phyloP scores from a whole-genome alignment of 257 asterid species.

The Perilla frutescens region DNA sequence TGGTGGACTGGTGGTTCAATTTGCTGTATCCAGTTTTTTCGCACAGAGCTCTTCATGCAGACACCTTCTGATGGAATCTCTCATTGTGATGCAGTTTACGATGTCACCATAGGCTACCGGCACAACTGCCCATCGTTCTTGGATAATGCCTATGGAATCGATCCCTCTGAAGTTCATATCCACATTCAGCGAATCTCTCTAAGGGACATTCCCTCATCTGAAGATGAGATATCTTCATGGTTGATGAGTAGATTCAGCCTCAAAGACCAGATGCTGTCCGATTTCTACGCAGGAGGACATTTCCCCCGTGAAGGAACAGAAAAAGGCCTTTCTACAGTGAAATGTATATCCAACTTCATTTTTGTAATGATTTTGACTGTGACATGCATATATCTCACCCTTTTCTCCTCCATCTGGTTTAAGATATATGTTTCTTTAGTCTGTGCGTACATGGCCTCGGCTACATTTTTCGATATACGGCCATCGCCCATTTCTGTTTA shows the following conservation, averaged over 20 bases:
- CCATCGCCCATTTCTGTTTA: conserved; percentile 56
- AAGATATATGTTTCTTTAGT: conserved; percentile 68
- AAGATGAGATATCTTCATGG: conserved; percentile 64
- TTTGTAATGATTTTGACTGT: conserved; percentile 62
- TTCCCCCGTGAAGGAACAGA: conserved; percentile 74
- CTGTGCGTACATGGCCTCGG: conserved; percentile 60
- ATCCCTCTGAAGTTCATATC: conserved; percentile 91
- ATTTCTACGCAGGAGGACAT: conserved; percentile 63
- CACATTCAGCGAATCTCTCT: conserved; percentile 63
- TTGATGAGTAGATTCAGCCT: conserved; percentile 64
- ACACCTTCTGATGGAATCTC: not conserved
- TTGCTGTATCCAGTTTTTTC: too few relatives aligned
- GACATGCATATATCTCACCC: conserved; percentile 60
- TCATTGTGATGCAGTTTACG: conserved; percentile 66
- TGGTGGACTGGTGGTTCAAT: too few relatives aligned
- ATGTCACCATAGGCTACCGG: conserved; percentile 82
- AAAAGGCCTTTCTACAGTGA: conserved; percentile 54
- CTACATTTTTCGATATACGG: conserved; percentile 63
- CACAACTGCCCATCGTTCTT: conserved; percentile 74
- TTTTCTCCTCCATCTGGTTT: conserved; percentile 78
- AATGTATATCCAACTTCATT: conserved; percentile 57
- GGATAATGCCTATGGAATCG: conserved; percentile 85
- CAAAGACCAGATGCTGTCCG: conserved; percentile 72
- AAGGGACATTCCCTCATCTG: conserved; percentile 61
- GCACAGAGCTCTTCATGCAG: not conserved